Evolutionary conservation across 2,329 filamentous ascomycete genomes (phyloP).

Genomic region (Colletotrichum salicis): DNA sequence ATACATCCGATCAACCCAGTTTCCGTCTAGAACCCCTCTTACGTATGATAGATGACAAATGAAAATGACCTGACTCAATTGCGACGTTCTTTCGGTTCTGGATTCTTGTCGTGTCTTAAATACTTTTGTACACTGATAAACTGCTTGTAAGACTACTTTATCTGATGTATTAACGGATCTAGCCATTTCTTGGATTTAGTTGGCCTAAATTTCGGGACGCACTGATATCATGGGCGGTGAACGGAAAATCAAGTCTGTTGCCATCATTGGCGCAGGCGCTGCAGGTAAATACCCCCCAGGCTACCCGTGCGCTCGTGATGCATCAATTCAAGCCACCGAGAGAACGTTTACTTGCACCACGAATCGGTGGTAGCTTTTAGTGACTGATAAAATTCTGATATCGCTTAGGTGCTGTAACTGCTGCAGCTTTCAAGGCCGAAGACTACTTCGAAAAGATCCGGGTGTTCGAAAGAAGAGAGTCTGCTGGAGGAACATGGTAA

Average conservation of each 20-base stretch:
- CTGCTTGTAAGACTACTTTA: not conserved
- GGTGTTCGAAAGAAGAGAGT: slow-evolving; percentile 55
- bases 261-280: slow-evolving; percentile 56
- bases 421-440: slow-evolving; percentile 57
- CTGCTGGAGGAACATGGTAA: slow-evolving; percentile 58
- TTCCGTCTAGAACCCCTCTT: not conserved
- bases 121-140: not conserved
- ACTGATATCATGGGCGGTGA: slow-evolving; percentile 35
- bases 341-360: too few relatives aligned
- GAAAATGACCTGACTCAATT: not conserved
- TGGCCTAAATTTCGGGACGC: not conserved
- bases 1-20: slow-evolving; percentile 27
- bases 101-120: not conserved
- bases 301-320: not conserved
- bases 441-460: slow-evolving; percentile 53
- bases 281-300: slow-evolving; percentile 44
- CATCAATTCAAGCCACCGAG: not conserved
- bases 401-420: slow-evolving; percentile 55
- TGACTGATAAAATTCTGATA: not conserved
- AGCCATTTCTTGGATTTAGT: too few relatives aligned
- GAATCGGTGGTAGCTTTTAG: too few relatives aligned
- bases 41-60: slow-evolving; percentile 27
- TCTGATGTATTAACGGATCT: not conserved
- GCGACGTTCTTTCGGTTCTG: not conserved
- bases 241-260: slow-evolving; percentile 50